Evolutionary conservation across 2,329 filamentous ascomycete genomes (phyloP).

Genomic region (Trichoderma semiorbis): DNA sequence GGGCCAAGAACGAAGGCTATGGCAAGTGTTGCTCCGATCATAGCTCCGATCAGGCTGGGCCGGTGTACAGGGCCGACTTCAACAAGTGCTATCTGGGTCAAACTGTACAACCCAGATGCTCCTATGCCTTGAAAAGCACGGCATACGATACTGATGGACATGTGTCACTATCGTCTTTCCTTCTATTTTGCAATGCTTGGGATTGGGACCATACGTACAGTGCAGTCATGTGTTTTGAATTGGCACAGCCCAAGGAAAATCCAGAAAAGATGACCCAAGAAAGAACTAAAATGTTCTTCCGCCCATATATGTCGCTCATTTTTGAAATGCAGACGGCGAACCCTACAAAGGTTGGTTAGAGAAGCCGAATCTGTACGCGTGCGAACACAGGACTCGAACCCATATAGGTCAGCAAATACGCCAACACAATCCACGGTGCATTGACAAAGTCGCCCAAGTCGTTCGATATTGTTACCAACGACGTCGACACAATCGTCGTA

Average conservation of each 20-base stretch:
- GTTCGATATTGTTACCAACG: slow-evolving; percentile 53
- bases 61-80: slow-evolving; percentile 53
- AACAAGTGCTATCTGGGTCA: slow-evolving; percentile 55
- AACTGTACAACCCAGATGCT: slow-evolving; percentile 58
- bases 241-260: slow-evolving; percentile 53
- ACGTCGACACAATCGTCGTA: slow-evolving; percentile 56
- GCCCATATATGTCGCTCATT: slow-evolving; percentile 57
- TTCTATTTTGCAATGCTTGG: background rate
- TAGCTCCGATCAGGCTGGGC: slow-evolving; percentile 51
- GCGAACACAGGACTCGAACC: slow-evolving; percentile 32
- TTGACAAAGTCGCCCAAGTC: slow-evolving; percentile 50
- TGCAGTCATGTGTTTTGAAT: slow-evolving; percentile 47
- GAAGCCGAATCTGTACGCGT: slow-evolving; percentile 9
- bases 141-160: slow-evolving; percentile 49
- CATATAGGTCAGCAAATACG: slow-evolving; percentile 57
- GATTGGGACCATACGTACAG: slow-evolving; percentile 39
- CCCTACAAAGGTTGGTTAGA: slow-evolving; percentile 32
- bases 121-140: slow-evolving; percentile 59
- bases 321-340: slow-evolving; percentile 58
- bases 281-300: slow-evolving; percentile 45
- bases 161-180: background rate
- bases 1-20: slow-evolving; percentile 58
- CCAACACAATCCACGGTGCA: slow-evolving; percentile 53
- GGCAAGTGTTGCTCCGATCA: slow-evolving; percentile 54
- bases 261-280: slow-evolving; percentile 54